Percentiles rank a stretch among this genome's conserved stretches.
Conservation (phyloP, 2,329 filamentous ascomycete species). For the Monosporascus sp. region DNA sequence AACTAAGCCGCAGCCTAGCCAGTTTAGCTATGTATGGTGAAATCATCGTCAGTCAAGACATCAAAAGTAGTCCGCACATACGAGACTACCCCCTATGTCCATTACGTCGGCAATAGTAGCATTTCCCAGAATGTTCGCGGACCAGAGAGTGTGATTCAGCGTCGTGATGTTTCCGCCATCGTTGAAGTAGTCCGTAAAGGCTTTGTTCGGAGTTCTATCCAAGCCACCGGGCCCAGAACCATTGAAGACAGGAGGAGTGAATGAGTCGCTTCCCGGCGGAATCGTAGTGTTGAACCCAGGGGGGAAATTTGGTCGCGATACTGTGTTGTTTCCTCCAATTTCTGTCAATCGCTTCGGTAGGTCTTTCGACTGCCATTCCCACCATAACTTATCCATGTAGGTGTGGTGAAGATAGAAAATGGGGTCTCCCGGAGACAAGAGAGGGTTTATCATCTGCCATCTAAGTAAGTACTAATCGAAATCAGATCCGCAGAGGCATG, state of each 20-base stretch:
- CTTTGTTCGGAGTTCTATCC: conserved; percentile 8
- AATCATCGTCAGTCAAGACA: background rate
- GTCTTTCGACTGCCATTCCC: conserved; percentile 19
- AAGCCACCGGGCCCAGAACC: conserved; percentile 2
- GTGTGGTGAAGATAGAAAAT: conserved; percentile 22
- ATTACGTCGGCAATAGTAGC: conserved; percentile 23
- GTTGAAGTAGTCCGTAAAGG: conserved; percentile 19
- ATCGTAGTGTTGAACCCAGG: conserved; percentile 6
- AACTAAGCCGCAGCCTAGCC: too few relatives aligned
- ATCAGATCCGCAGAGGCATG: background rate
- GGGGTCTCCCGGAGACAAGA: conserved; percentile 19
- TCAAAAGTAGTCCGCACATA: conserved; percentile 17
- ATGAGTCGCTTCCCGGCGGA: conserved; percentile 2
- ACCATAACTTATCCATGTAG: conserved; percentile 20
- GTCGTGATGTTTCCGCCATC: conserved; percentile 20
- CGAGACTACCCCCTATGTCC: conserved; percentile 13
- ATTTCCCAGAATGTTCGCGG: conserved; percentile 17
- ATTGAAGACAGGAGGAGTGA: conserved; percentile 5
- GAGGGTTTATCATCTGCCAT: conserved; percentile 15
- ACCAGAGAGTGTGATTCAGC: conserved; percentile 23
- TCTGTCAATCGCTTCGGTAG: conserved; percentile 13
- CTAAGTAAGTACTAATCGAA: background rate
- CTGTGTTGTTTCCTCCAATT: conserved; percentile 17
- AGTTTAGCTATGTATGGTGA: too few relatives aligned
- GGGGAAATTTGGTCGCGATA: background rate